phyloP scores from a whole-genome alignment of 148 eudicot genomes.

The Polygonum maritimum region DNA sequence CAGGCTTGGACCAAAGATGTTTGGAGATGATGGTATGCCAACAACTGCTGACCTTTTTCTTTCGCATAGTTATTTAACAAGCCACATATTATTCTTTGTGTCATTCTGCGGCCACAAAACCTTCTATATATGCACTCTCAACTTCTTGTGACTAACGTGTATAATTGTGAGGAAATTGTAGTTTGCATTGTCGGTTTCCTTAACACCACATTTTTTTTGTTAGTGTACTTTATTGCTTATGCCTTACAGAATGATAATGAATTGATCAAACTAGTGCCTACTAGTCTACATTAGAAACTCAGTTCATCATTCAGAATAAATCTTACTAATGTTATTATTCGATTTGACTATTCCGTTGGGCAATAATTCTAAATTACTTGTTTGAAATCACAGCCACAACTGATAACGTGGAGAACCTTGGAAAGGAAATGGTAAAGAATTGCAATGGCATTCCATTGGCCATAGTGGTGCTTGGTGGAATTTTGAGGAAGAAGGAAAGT shows the following conservation, averaged over 20 bases:
- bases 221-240: neutral
- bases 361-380: neutral
- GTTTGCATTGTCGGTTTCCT: too few species aligned
- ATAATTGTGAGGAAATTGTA: neutral
- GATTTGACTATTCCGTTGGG: neutral
- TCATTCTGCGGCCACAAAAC: too few species aligned
- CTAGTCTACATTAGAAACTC: neutral
- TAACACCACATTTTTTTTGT: too few species aligned
- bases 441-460: slow-evolving; percentile 2
- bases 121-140: neutral
- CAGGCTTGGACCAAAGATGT: neutral
- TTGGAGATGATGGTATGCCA: neutral
- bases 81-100: neutral
- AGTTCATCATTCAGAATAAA: neutral
- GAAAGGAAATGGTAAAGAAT: slow-evolving; percentile 20
- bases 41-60: neutral
- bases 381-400: neutral
- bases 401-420: slow-evolving; percentile 21
- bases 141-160: neutral
- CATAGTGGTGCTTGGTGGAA: neutral
- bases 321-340: neutral
- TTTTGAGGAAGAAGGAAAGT: neutral
- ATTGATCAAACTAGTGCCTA: too few species aligned
- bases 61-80: neutral
- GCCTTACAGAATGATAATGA: neutral